These are phyloP conservation scores for Zygosaccharomyces sapae DNA, from an alignment of 1,139 yeast genomes.

Conservation along the genomic window DNA sequence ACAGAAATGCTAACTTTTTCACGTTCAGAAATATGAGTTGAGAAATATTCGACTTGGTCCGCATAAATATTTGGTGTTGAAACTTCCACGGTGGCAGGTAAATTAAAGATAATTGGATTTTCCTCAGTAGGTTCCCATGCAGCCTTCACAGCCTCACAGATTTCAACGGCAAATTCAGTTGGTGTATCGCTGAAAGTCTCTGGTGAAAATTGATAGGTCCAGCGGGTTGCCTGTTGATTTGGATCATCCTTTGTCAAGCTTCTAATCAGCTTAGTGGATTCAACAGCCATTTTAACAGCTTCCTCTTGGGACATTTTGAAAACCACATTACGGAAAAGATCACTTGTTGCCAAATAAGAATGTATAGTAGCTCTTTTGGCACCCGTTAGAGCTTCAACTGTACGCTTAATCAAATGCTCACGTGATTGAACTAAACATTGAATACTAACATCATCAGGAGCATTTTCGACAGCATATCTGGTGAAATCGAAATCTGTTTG, in stretches of 20 bases:
- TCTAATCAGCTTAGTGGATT: constrained; percentile 75
- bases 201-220: constrained; percentile 93
- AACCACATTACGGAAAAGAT: constrained; percentile 84
- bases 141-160: constrained; percentile 90
- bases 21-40: constrained; percentile 72
- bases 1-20: constrained; percentile 84
- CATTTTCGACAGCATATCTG: constrained; percentile 82
- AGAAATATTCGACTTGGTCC: constrained; percentile 90
- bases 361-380: constrained; percentile 90
- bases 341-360: constrained; percentile 88
- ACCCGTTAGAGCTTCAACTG: constrained; percentile 83
- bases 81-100: constrained; percentile 98
- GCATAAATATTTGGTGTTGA: constrained; percentile 92
- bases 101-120: constrained; percentile 85
- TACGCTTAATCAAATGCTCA: constrained; percentile 81
- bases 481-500: constrained; percentile 96
- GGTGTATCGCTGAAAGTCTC: constrained; percentile 92
- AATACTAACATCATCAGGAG: constrained; percentile 88
- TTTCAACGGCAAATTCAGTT: constrained; percentile 72
- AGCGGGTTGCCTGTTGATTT: constrained; percentile 59
- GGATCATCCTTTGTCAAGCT: constrained; percentile 88
- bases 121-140: constrained; percentile 89
- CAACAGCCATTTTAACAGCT: constrained; percentile 76
- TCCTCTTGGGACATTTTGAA: constrained; percentile 81
- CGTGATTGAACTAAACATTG: constrained; percentile 92